A percentile compares a stretch with the other conserved stretches of the same genome.
Evolutionary conservation across 805 yeast genomes (phyloP).

Genomic region (Lachancea cidri): DNA sequence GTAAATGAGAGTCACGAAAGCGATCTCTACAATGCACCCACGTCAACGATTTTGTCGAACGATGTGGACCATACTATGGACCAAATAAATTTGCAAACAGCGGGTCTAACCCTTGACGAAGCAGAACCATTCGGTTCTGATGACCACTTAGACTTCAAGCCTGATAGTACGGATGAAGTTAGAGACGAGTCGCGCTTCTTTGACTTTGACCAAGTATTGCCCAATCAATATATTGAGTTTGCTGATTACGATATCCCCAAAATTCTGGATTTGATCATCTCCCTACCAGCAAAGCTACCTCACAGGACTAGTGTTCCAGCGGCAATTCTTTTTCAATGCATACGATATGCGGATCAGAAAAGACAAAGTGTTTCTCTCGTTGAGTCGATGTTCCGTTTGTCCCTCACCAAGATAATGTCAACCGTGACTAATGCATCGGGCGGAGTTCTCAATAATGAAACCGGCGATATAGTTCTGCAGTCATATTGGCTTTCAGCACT

Average conservation of each 20-base stretch:
- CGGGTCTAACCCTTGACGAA: constrained; percentile 28
- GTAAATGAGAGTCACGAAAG: constrained; percentile 13
- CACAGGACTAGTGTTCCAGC: constrained; percentile 54
- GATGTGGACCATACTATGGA: constrained; percentile 32
- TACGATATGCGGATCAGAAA: constrained; percentile 61
- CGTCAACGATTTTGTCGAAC: constrained; percentile 13
- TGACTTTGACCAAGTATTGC: constrained; percentile 50
- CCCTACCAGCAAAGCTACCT: constrained; percentile 51
- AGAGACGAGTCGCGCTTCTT: constrained; percentile 30
- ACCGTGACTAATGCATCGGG: constrained; percentile 59
- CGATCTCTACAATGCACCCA: constrained; percentile 10
- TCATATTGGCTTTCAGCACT: constrained; percentile 87
- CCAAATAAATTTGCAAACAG: constrained; percentile 38
- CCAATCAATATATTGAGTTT: constrained; percentile 58
- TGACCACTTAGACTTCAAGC: constrained; percentile 32
- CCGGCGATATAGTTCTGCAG: constrained; percentile 61
- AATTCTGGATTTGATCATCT: constrained; percentile 56
- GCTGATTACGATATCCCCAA: constrained; percentile 68
- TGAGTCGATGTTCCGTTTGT: constrained; percentile 53
- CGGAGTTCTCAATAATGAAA: constrained; percentile 30
- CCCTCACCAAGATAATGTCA: constrained; percentile 56
- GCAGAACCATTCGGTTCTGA: background rate
- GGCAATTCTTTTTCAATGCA: constrained; percentile 59
- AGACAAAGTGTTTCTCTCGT: constrained; percentile 52
- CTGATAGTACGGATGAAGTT: background rate